A percentile compares a stretch with the other conserved stretches of the same genome.
phyloP scores from a whole-genome alignment of 352 stramenopile genomes.

The Pythium coloratum region DNA sequence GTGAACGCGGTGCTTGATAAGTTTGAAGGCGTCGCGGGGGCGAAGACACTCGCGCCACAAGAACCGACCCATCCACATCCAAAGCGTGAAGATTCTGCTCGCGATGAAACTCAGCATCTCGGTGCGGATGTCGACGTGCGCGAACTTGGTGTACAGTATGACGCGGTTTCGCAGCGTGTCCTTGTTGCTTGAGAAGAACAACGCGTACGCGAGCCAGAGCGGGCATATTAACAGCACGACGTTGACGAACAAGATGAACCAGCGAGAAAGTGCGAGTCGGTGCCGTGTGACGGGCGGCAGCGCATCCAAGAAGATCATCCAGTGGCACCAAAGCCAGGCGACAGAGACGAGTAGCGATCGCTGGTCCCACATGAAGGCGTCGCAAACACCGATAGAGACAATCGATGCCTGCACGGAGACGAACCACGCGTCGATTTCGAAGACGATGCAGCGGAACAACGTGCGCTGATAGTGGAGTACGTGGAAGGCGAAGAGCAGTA shows the following conservation, averaged over 20 bases:
- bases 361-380: slow-evolving; percentile 20
- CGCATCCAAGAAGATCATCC: slow-evolving; percentile 25
- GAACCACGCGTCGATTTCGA: slow-evolving; percentile 27
- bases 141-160: slow-evolving; percentile 1
- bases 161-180: slow-evolving; percentile 8
- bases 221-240: slow-evolving; percentile 4
- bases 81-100: slow-evolving; percentile 18
- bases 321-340: slow-evolving; percentile 18
- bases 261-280: slow-evolving; percentile 7
- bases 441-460: slow-evolving; percentile 7
- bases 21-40: slow-evolving; percentile 1
- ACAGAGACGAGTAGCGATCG: slow-evolving; percentile 11
- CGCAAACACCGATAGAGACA: slow-evolving; percentile 9
- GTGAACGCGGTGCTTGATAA: slow-evolving; percentile 5
- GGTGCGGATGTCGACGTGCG: neutral
- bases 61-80: slow-evolving; percentile 16
- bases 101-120: slow-evolving; percentile 14
- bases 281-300: slow-evolving; percentile 12
- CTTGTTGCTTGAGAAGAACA: neutral
- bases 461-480: slow-evolving; percentile 11
- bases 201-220: slow-evolving; percentile 7
- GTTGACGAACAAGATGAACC: slow-evolving; percentile 13
- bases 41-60: slow-evolving; percentile 8
- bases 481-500: slow-evolving; percentile 7
- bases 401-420: slow-evolving; percentile 13